Base-by-base conservation (phyloP, 2,329 filamentous ascomycete genomes). In the Arthrobotrys sinensis region DNA sequence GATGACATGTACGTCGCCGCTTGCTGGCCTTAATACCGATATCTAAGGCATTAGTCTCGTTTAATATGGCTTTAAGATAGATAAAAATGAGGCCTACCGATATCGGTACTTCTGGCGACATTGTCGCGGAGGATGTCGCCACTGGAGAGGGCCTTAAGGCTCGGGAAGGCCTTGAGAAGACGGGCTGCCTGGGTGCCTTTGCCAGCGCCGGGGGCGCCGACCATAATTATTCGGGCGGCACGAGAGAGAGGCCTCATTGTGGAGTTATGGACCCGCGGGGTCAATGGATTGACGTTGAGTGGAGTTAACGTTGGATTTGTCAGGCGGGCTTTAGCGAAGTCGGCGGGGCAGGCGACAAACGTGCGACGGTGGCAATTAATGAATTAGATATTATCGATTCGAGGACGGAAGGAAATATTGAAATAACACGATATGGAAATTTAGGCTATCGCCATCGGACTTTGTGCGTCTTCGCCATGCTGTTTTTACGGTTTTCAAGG, bases 141-240 rank as follows among this genome's bases (percentile, higher is more conserved):
- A 3, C 96, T 97, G 85, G 93, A 97, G 84, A 99, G 95, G 16
- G 94, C 91, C 66, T 93, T 92, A 55, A 99, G 87, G 83, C 97
- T 92, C 2, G 94, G 93, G 83, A 96, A 99, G 81, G 92, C 90
- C 81, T 91, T 87, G 81, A 98, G 90, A 80, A 99, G 87, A 79
- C 96, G 90, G 84, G 97, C 93, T 64, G 93, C 93, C 86, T 99
- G 96, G 2, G 96, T 99, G 80, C 95, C 96, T 85, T 99, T 99
- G 80, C 96, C 96, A 72, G 97, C 96, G 75, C 94, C 94, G n/a
- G 96, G 96, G 65, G 95, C 94, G 82, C 96, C 96, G 82, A 99
- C 90, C 81, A 99, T 90, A 83, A 99, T 98, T 80, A 98, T 91
- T 80, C 96, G 92, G 68, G 96, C 96, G 73, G 96, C 95, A 28